Percentiles rank a stretch among this genome's conserved stretches.
phyloP scores from a whole-genome alignment of 371 early-diverging fungal species.

The Sporodiniella umbellata region DNA sequence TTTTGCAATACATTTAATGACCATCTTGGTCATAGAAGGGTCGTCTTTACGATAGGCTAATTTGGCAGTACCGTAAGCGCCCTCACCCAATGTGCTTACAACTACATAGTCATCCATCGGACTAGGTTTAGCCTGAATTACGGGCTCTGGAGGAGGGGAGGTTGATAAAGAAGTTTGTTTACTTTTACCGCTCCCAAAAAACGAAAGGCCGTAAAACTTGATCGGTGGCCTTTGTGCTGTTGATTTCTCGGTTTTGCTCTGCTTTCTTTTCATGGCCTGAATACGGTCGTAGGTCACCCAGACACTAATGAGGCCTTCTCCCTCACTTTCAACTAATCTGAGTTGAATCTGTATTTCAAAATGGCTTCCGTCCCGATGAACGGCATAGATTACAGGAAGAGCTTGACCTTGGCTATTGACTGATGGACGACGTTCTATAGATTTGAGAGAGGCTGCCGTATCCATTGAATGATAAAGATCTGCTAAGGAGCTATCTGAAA shows the following conservation, averaged over 20 bases:
- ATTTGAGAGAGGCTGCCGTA: slow-evolving; percentile 6
- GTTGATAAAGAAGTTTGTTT: neutral
- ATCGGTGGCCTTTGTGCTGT: slow-evolving; percentile 14
- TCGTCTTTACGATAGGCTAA: slow-evolving; percentile 51
- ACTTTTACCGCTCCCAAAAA: slow-evolving; percentile 17
- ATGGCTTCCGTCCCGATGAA: slow-evolving; percentile 64
- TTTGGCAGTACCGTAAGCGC: slow-evolving; percentile 73
- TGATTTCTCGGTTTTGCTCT: neutral
- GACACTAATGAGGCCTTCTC: slow-evolving; percentile 55
- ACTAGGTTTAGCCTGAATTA: no score
- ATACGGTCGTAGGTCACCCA: slow-evolving; percentile 73
- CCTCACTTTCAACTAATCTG: slow-evolving; percentile 51
- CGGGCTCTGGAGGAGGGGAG: neutral
- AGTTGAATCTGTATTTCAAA: slow-evolving; percentile 64
- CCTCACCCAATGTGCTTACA: slow-evolving; percentile 63
- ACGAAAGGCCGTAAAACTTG: slow-evolving; percentile 16
- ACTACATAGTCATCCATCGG: slow-evolving; percentile 57
- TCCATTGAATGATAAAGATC: slow-evolving; percentile 6
- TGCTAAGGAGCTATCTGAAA: slow-evolving; percentile 16
- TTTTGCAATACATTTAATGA: slow-evolving; percentile 70
- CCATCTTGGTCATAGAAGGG: slow-evolving; percentile 48
- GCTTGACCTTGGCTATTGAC: slow-evolving; percentile 11
- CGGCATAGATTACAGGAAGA: slow-evolving; percentile 53
- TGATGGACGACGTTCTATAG: slow-evolving; percentile 11
- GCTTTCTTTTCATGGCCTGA: slow-evolving; percentile 15